These are phyloP conservation scores for Cicer yamashitae DNA, from an alignment of 306 rosid species.

Conservation along the genomic window DNA sequence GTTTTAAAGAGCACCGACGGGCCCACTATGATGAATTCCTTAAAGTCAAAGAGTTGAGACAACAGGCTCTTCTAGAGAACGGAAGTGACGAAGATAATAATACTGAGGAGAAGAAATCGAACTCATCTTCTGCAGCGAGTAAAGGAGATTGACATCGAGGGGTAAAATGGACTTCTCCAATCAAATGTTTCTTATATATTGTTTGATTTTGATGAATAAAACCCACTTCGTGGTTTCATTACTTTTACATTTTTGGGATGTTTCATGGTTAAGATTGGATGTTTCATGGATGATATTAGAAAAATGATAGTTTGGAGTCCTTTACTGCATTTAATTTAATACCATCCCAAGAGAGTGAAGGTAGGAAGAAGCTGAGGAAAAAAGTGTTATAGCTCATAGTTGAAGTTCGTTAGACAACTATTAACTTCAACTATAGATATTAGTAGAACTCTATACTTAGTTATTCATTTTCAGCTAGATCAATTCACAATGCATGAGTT, in stretches of 20 bases:
- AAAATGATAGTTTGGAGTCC: not conserved
- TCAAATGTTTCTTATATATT: constrained; percentile 49
- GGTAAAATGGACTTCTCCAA: constrained; percentile 36
- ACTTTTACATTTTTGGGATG: not conserved
- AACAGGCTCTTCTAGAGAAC: constrained; percentile 39
- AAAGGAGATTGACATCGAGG: constrained; percentile 53
- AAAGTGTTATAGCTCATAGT: not conserved
- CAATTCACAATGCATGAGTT: too few species aligned
- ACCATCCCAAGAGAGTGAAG: not conserved
- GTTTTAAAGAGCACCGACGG: constrained; percentile 51
- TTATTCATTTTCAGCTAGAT: too few species aligned
- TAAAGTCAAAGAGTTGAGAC: constrained; percentile 53
- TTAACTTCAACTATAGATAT: too few species aligned
- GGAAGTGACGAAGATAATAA: constrained; percentile 45
- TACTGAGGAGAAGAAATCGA: constrained; percentile 31
- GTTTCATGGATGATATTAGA: not conserved
- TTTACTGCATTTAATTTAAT: not conserved
- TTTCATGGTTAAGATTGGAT: not conserved
- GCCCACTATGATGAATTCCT: constrained; percentile 58
- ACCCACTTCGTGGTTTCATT: constrained; percentile 42
- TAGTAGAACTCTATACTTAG: too few species aligned
- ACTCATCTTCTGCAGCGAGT: constrained; percentile 53
- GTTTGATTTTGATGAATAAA: constrained; percentile 50
- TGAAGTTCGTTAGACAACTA: not conserved
- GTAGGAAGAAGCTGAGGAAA: not conserved